phyloP scores from a whole-genome alignment of 352 stramenopile species.

The Phytopythium vexans region DNA sequence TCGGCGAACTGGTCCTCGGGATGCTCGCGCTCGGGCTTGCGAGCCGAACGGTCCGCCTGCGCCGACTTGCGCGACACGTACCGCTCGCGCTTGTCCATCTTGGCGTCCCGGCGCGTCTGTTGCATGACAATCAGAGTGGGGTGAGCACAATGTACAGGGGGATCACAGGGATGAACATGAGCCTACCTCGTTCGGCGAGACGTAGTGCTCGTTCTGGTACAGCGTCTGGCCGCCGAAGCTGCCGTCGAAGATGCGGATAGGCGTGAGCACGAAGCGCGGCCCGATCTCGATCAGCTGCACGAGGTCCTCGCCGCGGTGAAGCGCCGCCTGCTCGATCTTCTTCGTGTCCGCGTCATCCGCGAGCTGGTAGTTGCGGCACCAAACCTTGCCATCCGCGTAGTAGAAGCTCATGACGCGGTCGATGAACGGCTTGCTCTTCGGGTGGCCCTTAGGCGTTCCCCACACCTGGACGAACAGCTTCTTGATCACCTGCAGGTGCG shows the following conservation, averaged over 20 bases:
- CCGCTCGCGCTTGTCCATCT: constrained; percentile 91
- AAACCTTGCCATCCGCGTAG: constrained; percentile 93
- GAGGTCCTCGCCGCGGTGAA: constrained; percentile 84
- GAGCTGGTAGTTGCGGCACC: constrained; percentile 98
- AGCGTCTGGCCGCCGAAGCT: constrained; percentile 98
- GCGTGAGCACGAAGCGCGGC: constrained; percentile 97
- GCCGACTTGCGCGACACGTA: constrained; percentile 91
- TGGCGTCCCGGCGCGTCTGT: constrained; percentile 73
- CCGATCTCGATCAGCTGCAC: constrained; percentile 99
- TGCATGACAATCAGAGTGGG: not conserved
- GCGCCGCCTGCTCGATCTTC: constrained; percentile 84
- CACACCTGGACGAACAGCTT: constrained; percentile 94
- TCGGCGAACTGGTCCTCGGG: constrained; percentile 85
- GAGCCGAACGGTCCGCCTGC: constrained; percentile 76
- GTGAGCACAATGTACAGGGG: not conserved
- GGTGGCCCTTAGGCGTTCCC: constrained; percentile 97
- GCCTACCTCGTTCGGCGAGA: constrained; percentile 94
- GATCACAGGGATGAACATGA: not conserved
- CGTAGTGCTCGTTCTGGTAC: constrained; percentile 97
- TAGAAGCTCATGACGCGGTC: constrained; percentile 99
- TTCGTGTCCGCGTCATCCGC: constrained; percentile 89
- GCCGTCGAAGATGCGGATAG: constrained; percentile 98
- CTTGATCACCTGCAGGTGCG: constrained; percentile 96
- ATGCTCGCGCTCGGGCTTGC: constrained; percentile 56
- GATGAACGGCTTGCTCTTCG: constrained; percentile 99